Conservation (phyloP, 2,329 filamentous ascomycete genomes). For the Apiospora hydei region DNA sequence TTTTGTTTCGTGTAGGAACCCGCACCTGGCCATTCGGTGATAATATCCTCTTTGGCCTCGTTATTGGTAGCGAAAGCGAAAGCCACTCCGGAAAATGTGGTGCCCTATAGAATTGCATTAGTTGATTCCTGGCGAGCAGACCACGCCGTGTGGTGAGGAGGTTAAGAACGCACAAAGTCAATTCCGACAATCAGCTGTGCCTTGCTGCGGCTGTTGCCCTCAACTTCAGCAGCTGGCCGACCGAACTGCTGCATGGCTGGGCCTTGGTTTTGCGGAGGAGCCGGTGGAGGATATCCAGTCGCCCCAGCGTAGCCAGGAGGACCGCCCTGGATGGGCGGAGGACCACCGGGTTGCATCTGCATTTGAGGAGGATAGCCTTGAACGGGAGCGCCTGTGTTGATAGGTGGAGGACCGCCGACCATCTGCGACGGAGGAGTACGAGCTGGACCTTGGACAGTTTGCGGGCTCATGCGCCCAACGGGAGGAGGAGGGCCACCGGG, state of each 20-base stretch:
- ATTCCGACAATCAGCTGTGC: slow-evolving; percentile 98
- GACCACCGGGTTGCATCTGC: slow-evolving; percentile 46
- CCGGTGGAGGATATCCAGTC: slow-evolving; percentile 56
- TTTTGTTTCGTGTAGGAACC: slow-evolving; percentile 99
- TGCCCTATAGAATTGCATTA: slow-evolving; percentile 16
- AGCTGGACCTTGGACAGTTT: slow-evolving; percentile 54
- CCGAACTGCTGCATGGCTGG: slow-evolving; percentile 51
- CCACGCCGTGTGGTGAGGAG: background rate
- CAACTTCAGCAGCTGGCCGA: slow-evolving; percentile 74
- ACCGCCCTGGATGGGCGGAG: slow-evolving; percentile 51
- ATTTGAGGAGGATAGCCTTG: slow-evolving; percentile 65
- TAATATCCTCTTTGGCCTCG: slow-evolving; percentile 24
- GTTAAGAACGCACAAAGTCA: slow-evolving; percentile 78
- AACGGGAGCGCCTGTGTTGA: slow-evolving; percentile 68
- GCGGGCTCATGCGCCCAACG: slow-evolving; percentile 61
- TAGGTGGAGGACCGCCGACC: slow-evolving; percentile 70
- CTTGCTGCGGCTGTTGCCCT: slow-evolving; percentile 88
- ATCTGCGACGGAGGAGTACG: slow-evolving; percentile 67
- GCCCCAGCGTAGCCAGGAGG: slow-evolving; percentile 56
- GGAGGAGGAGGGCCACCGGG: slow-evolving; percentile 54
- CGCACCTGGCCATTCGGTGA: slow-evolving; percentile 28
- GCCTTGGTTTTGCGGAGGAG: slow-evolving; percentile 46
- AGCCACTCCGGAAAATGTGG: slow-evolving; percentile 25
- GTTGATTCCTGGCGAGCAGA: background rate
- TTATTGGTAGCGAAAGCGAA: slow-evolving; percentile 26